Evolutionary conservation across 257 asterid species (phyloP).

Genomic region (Linderniella brevidens): DNA sequence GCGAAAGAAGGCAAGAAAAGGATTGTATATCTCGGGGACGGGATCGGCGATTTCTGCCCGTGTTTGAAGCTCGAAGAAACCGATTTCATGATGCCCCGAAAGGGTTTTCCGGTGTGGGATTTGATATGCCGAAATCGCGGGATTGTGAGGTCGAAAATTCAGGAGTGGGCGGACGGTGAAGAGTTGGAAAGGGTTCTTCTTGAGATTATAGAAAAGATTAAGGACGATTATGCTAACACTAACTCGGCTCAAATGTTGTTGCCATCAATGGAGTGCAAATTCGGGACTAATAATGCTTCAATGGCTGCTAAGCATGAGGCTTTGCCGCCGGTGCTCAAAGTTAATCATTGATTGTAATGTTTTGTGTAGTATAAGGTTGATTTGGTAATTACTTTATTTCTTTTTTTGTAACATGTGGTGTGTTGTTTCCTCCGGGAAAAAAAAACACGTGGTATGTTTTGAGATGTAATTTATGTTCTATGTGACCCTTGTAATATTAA

Average conservation of each 20-base stretch:
- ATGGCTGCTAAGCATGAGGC: conserved; percentile 9
- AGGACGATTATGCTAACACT: conserved; percentile 10
- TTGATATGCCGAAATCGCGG: conserved; percentile 27
- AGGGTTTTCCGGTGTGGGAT: conserved; percentile 55
- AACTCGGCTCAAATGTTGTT: conserved; percentile 10
- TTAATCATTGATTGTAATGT: conserved; percentile 19
- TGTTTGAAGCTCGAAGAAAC: conserved; percentile 25
- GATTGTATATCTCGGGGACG: conserved; percentile 59
- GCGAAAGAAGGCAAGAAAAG: conserved; percentile 45
- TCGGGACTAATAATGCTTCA: too few relatives aligned
- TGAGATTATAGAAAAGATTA: conserved; percentile 24
- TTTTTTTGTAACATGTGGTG: too few relatives aligned
- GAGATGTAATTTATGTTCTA: too few relatives aligned
- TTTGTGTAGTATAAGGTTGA: too few relatives aligned
- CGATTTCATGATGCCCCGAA: conserved; percentile 70
- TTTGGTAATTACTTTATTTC: too few relatives aligned
- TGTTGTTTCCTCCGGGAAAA: too few relatives aligned
- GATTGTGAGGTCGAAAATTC: conserved; percentile 31
- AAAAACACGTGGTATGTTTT: too few relatives aligned
- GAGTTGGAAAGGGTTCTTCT: conserved; percentile 30
- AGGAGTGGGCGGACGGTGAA: conserved; percentile 49
- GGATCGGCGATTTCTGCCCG: conserved; percentile 50
- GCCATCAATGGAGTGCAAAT: background rate
- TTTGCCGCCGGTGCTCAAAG: conserved; percentile 19
- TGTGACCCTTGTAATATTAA: too few relatives aligned